Evolutionary conservation across 352 stramenopile genomes (phyloP).

Genomic region (Globisporangium rhizosaccharum): DNA sequence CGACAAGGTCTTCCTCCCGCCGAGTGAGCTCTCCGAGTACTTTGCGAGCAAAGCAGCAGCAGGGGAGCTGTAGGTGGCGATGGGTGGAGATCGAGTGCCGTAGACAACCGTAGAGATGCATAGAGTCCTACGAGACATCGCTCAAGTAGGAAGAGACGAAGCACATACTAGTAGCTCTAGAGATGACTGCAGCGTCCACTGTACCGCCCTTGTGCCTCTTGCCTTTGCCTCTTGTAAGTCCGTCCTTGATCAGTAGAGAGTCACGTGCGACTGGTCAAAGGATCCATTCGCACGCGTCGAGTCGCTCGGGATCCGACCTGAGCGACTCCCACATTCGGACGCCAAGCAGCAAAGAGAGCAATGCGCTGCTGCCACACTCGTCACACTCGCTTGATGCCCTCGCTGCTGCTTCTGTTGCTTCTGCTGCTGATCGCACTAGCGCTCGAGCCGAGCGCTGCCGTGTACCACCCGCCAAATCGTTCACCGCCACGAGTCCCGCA

Average conservation of each 20-base stretch:
- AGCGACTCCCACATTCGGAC: neutral
- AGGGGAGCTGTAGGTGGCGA: slow-evolving; percentile 13
- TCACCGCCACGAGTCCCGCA: slow-evolving; percentile 1
- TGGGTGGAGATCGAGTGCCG: neutral
- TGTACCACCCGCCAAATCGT: neutral
- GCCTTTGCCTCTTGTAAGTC: too few relatives aligned
- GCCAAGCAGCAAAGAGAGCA: too few relatives aligned
- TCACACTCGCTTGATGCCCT: neutral
- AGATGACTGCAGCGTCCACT: too few relatives aligned
- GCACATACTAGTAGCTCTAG: too few relatives aligned
- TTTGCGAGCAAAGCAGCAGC: slow-evolving; percentile 20
- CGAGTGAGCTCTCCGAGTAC: slow-evolving; percentile 30
- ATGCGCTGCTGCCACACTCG: neutral
- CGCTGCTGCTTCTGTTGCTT: neutral
- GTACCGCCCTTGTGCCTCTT: too few relatives aligned
- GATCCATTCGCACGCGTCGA: too few relatives aligned
- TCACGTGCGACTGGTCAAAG: too few relatives aligned
- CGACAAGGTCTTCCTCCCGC: slow-evolving; percentile 53
- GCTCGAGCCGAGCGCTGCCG: neutral
- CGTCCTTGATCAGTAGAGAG: too few relatives aligned
- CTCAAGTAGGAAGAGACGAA: too few relatives aligned
- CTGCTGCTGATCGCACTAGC: neutral
- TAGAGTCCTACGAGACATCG: too few relatives aligned
- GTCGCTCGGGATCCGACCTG: too few relatives aligned
- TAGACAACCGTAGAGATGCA: too few relatives aligned